phyloP scores from a whole-genome alignment of 306 rosid species.

The Vicia sativa region DNA sequence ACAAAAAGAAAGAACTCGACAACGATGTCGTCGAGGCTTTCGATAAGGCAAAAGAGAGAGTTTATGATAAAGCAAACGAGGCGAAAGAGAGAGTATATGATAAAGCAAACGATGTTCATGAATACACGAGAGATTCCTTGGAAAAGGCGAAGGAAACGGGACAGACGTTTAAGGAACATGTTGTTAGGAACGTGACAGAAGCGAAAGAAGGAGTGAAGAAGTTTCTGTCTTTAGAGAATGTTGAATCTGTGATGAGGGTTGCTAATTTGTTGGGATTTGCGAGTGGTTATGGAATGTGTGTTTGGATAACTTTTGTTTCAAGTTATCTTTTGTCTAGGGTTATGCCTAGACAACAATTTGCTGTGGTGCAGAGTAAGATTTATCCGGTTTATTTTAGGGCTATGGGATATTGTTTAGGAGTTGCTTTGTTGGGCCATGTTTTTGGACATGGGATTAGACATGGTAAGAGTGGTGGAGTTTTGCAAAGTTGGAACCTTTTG shows the following conservation, averaged over 20 bases:
- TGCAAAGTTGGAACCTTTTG: slow-evolving; percentile 55
- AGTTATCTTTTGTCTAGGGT: slow-evolving; percentile 58
- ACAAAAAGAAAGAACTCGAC: slow-evolving; percentile 19
- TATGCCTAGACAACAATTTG: slow-evolving; percentile 78
- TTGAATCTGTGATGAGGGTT: slow-evolving; percentile 30
- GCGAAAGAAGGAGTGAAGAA: slow-evolving; percentile 21
- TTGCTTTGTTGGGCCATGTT: slow-evolving; percentile 59
- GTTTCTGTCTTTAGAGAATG: not conserved
- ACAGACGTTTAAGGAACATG: slow-evolving; percentile 20
- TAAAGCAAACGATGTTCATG: slow-evolving; percentile 34
- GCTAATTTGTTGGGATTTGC: slow-evolving; percentile 56
- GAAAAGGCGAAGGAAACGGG: slow-evolving; percentile 45
- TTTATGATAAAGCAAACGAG: not conserved
- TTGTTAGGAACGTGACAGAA: slow-evolving; percentile 40
- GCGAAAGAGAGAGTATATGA: slow-evolving; percentile 34
- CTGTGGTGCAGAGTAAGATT: slow-evolving; percentile 81
- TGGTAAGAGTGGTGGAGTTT: slow-evolving; percentile 6
- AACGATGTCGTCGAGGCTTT: too few species aligned
- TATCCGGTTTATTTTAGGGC: slow-evolving; percentile 71
- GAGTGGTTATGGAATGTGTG: slow-evolving; percentile 66
- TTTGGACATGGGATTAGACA: slow-evolving; percentile 31
- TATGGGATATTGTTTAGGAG: slow-evolving; percentile 53
- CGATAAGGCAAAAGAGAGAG: slow-evolving; percentile 20
- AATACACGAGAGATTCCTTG: slow-evolving; percentile 32
- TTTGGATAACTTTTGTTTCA: slow-evolving; percentile 76